Percentiles rank a stretch among this genome's conserved stretches.
Evolutionary conservation across 2,329 filamentous ascomycete species (phyloP).

Genomic region (Knufia fluminis): DNA sequence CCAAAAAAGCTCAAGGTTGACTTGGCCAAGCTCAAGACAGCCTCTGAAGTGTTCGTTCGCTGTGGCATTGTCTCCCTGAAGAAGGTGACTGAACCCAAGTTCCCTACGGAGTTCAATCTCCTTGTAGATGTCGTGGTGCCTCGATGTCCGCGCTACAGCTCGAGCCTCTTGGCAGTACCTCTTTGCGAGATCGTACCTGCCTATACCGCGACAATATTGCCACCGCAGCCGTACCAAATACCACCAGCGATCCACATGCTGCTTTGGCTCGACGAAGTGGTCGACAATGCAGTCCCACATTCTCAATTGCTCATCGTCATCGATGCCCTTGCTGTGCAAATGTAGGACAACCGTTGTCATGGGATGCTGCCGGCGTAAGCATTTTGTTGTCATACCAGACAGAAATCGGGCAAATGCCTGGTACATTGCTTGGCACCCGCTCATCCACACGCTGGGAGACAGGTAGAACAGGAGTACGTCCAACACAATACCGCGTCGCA

Average conservation of each 20-base stretch:
- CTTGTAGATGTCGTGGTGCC: neutral
- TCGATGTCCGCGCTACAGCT: neutral
- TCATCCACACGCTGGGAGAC: neutral
- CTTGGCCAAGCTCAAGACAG: no score
- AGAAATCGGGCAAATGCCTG: neutral
- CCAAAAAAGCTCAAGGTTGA: no score
- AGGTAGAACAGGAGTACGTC: neutral
- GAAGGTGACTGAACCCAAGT: neutral
- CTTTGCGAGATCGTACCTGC: neutral
- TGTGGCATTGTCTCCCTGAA: no score
- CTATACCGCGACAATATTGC: neutral
- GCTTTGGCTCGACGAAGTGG: no score
- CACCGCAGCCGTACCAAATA: neutral
- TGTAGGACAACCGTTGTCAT: neutral
- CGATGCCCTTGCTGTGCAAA: neutral
- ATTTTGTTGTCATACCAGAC: neutral
- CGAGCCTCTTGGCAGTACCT: neutral
- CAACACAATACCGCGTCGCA: neutral
- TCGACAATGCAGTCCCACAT: slow-evolving; percentile 7
- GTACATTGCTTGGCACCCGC: neutral
- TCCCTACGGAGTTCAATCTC: neutral
- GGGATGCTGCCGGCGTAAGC: neutral
- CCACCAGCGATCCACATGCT: no score
- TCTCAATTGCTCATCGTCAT: neutral
- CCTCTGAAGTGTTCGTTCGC: no score